These are phyloP conservation scores for Termitomyces sp. DNA, from an alignment of 768 basidiomycete species.

Conservation along the genomic window DNA sequence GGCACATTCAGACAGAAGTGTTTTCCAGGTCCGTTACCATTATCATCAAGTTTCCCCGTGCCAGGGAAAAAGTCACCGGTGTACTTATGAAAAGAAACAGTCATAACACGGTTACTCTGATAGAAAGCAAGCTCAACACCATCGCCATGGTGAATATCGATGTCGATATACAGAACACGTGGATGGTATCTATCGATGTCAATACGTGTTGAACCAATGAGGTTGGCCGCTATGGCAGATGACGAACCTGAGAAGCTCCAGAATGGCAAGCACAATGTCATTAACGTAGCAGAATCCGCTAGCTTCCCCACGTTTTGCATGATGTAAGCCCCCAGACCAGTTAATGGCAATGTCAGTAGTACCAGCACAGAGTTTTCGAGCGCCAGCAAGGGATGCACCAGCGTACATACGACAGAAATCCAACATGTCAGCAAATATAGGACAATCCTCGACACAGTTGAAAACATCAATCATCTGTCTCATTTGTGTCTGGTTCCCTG, in stretches of 20 bases:
- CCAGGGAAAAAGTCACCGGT: slow-evolving; percentile 98
- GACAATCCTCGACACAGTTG: slow-evolving; percentile 97
- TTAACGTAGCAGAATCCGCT: slow-evolving; percentile 99
- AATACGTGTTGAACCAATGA: slow-evolving; percentile 3
- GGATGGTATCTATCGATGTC: slow-evolving; percentile 68
- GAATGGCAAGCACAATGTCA: slow-evolving; percentile 91
- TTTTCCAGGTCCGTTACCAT: slow-evolving; percentile 83
- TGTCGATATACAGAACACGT: slow-evolving; percentile 96
- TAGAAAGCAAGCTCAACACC: slow-evolving; percentile 99
- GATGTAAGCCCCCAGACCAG: slow-evolving; percentile 98
- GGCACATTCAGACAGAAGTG: slow-evolving; percentile 96
- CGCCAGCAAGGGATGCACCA: slow-evolving; percentile 88
- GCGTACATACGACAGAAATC: slow-evolving; percentile 94
- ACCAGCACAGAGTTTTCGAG: slow-evolving; percentile 80
- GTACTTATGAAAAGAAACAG: slow-evolving; percentile 99
- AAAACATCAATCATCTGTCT: slow-evolving; percentile 77
- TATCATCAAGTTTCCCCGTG: slow-evolving; percentile 94
- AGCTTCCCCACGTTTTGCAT: slow-evolving; percentile 96
- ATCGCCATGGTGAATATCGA: slow-evolving; percentile 98
- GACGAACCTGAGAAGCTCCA: slow-evolving; percentile 80
- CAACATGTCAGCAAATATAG: slow-evolving; percentile 92
- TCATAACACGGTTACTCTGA: slow-evolving; percentile 97
- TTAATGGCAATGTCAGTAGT: slow-evolving; percentile 96
- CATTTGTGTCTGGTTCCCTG: slow-evolving; percentile 67
- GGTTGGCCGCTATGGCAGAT: slow-evolving; percentile 10